Conservation (phyloP, 805 yeast species). For the Ogataea degrootiae region DNA sequence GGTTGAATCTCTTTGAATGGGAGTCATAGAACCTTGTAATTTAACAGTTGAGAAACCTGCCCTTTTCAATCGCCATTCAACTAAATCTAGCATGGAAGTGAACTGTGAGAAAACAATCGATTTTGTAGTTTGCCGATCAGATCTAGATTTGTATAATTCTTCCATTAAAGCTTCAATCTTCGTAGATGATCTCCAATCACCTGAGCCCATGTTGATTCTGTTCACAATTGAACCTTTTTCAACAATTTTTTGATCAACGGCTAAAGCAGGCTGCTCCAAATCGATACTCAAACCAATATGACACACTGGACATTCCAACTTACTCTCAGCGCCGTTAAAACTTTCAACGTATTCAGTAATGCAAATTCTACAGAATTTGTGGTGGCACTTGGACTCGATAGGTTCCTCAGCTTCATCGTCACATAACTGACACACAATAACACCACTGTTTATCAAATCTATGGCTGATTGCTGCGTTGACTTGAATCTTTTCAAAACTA, state of each 20-base stretch:
- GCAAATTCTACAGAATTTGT: conserved; percentile 89
- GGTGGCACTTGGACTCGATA: conserved; percentile 90
- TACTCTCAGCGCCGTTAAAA: conserved; percentile 52
- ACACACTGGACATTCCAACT: conserved; percentile 90
- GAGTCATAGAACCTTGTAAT: conserved; percentile 95
- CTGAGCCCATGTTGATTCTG: conserved; percentile 72
- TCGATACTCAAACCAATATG: conserved; percentile 92
- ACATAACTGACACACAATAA: conserved; percentile 84
- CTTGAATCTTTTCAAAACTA: conserved; percentile 69
- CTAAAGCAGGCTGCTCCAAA: conserved; percentile 78
- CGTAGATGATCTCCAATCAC: conserved; percentile 90
- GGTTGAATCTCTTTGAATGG: conserved; percentile 88
- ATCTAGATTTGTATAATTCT: conserved; percentile 80
- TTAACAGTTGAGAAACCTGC: conserved; percentile 96
- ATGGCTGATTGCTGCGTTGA: conserved; percentile 30
- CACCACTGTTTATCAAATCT: conserved; percentile 35
- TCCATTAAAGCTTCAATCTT: conserved; percentile 95
- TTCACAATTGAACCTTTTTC: conserved; percentile 75
- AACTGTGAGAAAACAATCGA: conserved; percentile 97
- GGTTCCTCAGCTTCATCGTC: conserved; percentile 99
- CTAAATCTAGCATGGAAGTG: conserved; percentile 91
- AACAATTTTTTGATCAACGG: conserved; percentile 53
- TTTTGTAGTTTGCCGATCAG: conserved; percentile 84
- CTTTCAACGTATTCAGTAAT: conserved; percentile 86
- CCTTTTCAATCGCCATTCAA: conserved; percentile 90